Conservation (phyloP, 106 monocot genomes). For the Triglochin maritima region DNA sequence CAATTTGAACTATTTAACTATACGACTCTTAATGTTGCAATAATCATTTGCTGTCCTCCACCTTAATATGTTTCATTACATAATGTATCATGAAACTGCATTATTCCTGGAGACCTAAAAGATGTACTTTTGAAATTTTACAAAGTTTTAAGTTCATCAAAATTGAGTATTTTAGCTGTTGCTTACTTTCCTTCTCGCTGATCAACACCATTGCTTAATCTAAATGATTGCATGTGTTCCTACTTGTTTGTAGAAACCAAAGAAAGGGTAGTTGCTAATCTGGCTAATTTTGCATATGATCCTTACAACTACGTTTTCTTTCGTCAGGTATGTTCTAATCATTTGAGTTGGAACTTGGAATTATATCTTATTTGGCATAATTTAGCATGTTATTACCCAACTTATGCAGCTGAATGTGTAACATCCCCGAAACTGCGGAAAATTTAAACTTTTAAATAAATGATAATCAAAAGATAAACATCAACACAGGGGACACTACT, state of each 20-base stretch:
- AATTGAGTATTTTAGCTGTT: not conserved
- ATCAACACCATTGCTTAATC: not conserved
- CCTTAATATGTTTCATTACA: too few relatives aligned
- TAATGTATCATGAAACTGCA: not conserved
- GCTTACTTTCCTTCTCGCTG: not conserved
- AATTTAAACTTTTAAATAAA: too few relatives aligned
- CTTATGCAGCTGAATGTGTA: slow-evolving; percentile 70
- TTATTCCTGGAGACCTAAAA: not conserved
- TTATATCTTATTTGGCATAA: not conserved
- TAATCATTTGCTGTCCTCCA: too few relatives aligned
- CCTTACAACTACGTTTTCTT: slow-evolving; percentile 81
- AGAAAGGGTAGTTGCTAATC: slow-evolving; percentile 81
- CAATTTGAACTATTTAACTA: too few relatives aligned
- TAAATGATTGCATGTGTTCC: not conserved
- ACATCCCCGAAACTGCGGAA: too few relatives aligned
- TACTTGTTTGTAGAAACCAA: slow-evolving; percentile 47
- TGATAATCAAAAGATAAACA: too few relatives aligned
- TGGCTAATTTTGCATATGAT: slow-evolving; percentile 99
- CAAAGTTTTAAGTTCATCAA: too few relatives aligned
- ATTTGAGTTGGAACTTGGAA: not conserved
- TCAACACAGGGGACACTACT: too few relatives aligned
- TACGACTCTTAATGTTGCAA: too few relatives aligned
- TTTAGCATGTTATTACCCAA: too few relatives aligned
- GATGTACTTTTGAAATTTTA: not conserved
- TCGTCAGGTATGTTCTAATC: slow-evolving; percentile 49